Conservation (phyloP, 768 basidiomycete species). For the Boletus coccyginus region DNA sequence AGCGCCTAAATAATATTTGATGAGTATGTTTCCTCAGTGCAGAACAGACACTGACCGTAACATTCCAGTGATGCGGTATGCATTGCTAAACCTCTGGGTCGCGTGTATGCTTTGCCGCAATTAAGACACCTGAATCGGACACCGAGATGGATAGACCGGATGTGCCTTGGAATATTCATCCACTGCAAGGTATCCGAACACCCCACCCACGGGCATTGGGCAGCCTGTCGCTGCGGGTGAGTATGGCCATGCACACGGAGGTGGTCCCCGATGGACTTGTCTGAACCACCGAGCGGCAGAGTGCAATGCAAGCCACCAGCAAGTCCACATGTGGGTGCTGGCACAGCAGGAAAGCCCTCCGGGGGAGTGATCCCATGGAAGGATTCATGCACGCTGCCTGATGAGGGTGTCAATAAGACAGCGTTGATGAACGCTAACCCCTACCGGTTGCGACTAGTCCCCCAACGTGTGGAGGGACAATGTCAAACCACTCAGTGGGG, state of each 20-base stretch:
- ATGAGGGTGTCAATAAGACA: not conserved
- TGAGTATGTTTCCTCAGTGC: not conserved
- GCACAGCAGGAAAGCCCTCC: not conserved
- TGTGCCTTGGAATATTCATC: constrained; percentile 15
- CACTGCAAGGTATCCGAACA: constrained; percentile 9
- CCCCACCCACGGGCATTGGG: constrained; percentile 15
- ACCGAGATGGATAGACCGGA: constrained; percentile 13
- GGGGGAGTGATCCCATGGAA: not conserved
- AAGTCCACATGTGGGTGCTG: constrained; percentile 5
- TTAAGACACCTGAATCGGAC: constrained; percentile 6
- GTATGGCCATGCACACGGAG: constrained; percentile 15
- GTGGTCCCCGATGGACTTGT: constrained; percentile 10
- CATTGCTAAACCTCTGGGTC: not conserved
- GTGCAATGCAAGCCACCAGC: constrained; percentile 3
- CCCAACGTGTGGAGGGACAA: not conserved
- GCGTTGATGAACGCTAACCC: not conserved
- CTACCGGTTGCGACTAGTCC: not conserved
- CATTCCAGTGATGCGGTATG: constrained; percentile 8
- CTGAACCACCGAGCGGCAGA: constrained; percentile 1
- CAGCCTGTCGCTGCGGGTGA: not conserved
- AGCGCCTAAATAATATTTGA: not conserved
- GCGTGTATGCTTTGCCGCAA: constrained; percentile 10
- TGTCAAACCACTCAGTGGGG: not conserved
- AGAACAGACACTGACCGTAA: not conserved
- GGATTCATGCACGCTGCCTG: not conserved